Evolutionary conservation across 2,329 filamentous ascomycete species (phyloP), one percentile per base, ranked within the genome.

Genomic region (Aspergillus texensis): DNA sequence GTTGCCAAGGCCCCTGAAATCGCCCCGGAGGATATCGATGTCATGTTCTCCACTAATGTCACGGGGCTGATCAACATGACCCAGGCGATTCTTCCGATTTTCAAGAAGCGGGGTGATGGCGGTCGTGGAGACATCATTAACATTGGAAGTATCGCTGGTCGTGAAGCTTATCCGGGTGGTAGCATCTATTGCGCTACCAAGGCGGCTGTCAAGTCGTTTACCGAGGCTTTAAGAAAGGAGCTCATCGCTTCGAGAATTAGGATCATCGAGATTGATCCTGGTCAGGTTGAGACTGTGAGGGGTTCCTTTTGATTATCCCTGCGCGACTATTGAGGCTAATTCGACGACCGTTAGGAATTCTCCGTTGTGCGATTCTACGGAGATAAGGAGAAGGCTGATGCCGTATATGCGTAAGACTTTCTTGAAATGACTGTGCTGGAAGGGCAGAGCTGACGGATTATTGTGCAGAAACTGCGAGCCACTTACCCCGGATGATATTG

Each of bases 1-100:
- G 87, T 97, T 14, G 94, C 92, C 57, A 88, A 91, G 75, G 93
- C 93, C 1, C 94, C 94, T 21, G 86, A 92, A 46, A 97, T 99
- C 75, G 85, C 84, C 19, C 85, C 91, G 72, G 89, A 89, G 63
- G 94, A 99, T 80, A 91, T 97, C 71, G 85, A 91, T 71, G 74
- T 89, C 77, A 97, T 98, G 93, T 92, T 97, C 75, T 81, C 86
- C 54, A 98, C 95, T 63, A 99, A 99, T 77, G 94, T 98, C 58
- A 95, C 91, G 2, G 95, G 95, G 32, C 84, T 99, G 39, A 95
- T 99, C 82, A 92, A 94, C 83, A 92, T 98, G 91, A 98, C 95
- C 0, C 95, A 99, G 83, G 92, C 92, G 53, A 84, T 97, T 64
- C 81, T 98, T 21, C 88, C 91, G 58, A 89, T 93, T 75, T 96